These are phyloP conservation scores for Teratosphaeria zuluensis DNA, from an alignment of 2,329 filamentous ascomycete genomes.

Conservation along the genomic window DNA sequence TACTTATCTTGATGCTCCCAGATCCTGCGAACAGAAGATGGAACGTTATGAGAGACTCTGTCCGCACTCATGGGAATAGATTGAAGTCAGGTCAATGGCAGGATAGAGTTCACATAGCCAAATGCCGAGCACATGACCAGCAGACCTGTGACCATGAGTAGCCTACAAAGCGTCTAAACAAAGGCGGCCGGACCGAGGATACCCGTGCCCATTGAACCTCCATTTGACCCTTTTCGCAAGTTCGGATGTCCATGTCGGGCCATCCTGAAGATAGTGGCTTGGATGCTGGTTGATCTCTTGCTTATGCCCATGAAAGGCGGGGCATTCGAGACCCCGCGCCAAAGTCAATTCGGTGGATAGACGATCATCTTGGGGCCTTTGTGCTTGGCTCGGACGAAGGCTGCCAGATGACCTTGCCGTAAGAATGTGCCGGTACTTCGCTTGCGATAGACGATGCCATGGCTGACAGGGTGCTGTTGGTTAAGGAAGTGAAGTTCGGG, in stretches of 20 bases:
- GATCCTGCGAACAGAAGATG: conserved; percentile 15
- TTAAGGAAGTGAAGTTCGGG: too few species aligned
- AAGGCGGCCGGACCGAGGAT: too few species aligned
- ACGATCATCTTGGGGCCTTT: background rate
- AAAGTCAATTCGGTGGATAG: background rate
- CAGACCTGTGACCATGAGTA: too few species aligned
- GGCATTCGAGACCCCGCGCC: background rate
- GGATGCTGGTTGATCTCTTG: too few species aligned
- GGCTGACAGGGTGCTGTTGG: too few species aligned
- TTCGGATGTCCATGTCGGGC: background rate
- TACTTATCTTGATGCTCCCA: conserved; percentile 16
- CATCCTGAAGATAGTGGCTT: background rate
- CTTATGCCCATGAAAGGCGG: background rate
- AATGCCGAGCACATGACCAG: background rate
- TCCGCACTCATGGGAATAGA: conserved; percentile 5
- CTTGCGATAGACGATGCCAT: too few species aligned
- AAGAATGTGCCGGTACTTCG: background rate
- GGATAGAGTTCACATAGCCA: background rate
- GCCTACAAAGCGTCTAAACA: too few species aligned
- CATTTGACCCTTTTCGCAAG: too few species aligned
- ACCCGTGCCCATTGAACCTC: too few species aligned
- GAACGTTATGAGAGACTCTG: conserved; percentile 19
- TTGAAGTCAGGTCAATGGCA: background rate
- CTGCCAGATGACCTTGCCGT: background rate
- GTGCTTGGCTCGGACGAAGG: background rate